Percentiles rank a stretch among this genome's conserved stretches.
Evolutionary conservation across 768 basidiomycete genomes (phyloP).

Genomic region (Leucosporidium yakuticum): DNA sequence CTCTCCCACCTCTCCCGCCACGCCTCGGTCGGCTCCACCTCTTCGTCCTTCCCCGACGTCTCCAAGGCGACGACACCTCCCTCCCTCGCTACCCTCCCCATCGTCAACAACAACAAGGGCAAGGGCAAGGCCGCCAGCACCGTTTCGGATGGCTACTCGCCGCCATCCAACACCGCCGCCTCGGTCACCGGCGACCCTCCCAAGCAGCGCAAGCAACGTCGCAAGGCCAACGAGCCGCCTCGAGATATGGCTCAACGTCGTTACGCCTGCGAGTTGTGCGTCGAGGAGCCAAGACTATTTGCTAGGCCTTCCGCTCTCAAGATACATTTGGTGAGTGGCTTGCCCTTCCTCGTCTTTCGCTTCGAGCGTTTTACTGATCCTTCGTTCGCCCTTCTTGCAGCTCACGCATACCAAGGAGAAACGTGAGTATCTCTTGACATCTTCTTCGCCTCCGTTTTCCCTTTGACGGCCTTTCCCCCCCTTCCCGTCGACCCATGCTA

Average conservation of each 20-base stretch:
- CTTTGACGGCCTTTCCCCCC: background rate
- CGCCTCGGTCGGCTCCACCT: no score
- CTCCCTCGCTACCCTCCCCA: no score
- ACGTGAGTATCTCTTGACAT: constrained; percentile 5
- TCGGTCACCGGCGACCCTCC: no score
- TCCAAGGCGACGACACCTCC: no score
- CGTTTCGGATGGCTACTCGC: no score
- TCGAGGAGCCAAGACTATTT: background rate
- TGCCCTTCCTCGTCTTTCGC: background rate
- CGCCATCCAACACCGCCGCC: no score
- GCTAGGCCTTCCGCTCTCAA: background rate
- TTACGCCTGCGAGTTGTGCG: constrained; percentile 10
- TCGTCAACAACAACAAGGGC: no score
- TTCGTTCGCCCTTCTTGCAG: background rate
- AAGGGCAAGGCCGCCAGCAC: no score
- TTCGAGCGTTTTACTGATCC: background rate
- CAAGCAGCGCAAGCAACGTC: no score
- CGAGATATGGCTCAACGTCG: background rate
- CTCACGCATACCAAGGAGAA: constrained; percentile 16
- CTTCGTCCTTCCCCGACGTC: no score
- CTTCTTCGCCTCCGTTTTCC: background rate
- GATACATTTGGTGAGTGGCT: background rate
- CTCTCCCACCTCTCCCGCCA: no score
- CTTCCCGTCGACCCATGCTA: no score
- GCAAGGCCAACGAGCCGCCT: background rate